Percentiles rank a stretch among this genome's conserved stretches.
Evolutionary conservation across 1,284 basidiomycete genomes (phyloP).

Genomic region (Heliocybe sulcata): DNA sequence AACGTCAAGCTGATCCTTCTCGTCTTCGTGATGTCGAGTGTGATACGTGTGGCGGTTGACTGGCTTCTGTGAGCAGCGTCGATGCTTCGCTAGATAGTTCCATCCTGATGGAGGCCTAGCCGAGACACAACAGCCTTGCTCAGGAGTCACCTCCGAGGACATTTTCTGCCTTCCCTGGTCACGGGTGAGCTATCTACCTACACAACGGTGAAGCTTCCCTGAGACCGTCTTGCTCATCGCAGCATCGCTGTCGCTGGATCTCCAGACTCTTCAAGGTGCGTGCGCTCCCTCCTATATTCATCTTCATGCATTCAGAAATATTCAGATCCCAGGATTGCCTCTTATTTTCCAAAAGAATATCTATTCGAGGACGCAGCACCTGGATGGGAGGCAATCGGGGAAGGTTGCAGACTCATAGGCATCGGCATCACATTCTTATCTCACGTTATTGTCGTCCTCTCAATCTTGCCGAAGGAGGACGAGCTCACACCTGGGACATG

Average conservation of each 20-base stretch:
- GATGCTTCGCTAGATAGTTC: background rate
- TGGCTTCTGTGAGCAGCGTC: background rate
- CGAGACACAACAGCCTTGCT: slow-evolving; percentile 12
- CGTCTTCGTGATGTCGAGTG: background rate
- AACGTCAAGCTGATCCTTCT: background rate
- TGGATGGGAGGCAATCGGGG: slow-evolving; percentile 16
- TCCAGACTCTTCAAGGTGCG: background rate
- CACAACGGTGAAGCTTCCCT: background rate
- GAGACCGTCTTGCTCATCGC: background rate
- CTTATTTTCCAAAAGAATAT: background rate
- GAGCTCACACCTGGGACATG: background rate
- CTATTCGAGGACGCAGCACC: slow-evolving; percentile 25
- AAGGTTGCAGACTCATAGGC: background rate
- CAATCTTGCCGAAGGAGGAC: background rate
- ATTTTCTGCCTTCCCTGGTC: slow-evolving; percentile 30
- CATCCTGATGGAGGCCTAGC: slow-evolving; percentile 16
- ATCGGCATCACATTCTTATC: background rate
- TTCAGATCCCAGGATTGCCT: background rate
- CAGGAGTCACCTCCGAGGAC: slow-evolving; percentile 20
- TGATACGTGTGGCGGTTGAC: background rate
- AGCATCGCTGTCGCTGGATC: background rate
- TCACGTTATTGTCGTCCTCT: background rate
- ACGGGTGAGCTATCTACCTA: slow-evolving; percentile 17
- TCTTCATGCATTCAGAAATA: background rate
- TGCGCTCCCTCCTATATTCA: too few relatives aligned